Conservation (phyloP, 1,139 yeast genomes). For the Pichia sp. region DNA sequence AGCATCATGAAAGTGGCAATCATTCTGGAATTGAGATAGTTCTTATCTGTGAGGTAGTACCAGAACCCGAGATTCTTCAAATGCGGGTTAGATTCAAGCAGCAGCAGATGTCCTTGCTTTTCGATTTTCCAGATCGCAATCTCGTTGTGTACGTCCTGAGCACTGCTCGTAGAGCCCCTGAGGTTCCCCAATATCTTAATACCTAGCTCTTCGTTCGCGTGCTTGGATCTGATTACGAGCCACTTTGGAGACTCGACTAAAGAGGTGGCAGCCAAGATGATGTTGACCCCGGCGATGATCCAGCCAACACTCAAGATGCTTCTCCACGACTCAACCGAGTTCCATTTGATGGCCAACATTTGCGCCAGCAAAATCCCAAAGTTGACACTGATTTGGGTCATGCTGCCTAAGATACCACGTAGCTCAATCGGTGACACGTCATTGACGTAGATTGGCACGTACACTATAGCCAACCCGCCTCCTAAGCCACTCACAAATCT, state of each 20-base stretch:
- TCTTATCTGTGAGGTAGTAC: slow-evolving; percentile 48
- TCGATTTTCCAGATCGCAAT: slow-evolving; percentile 29
- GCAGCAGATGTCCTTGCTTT: slow-evolving; percentile 16
- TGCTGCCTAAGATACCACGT: slow-evolving; percentile 78
- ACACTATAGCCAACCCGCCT: slow-evolving; percentile 83
- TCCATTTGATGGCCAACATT: slow-evolving; percentile 61
- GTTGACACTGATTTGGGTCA: slow-evolving; percentile 83
- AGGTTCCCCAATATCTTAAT: slow-evolving; percentile 22
- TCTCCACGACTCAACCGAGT: slow-evolving; percentile 70
- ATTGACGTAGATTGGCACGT: slow-evolving; percentile 74
- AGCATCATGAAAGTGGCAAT: slow-evolving; percentile 72
- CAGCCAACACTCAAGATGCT: slow-evolving; percentile 57
- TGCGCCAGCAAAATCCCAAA: slow-evolving; percentile 81
- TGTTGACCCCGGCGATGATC: slow-evolving; percentile 47
- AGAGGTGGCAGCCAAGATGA: slow-evolving; percentile 43
- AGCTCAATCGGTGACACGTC: slow-evolving; percentile 68
- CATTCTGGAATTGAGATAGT: slow-evolving; percentile 52
- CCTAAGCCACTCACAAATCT: slow-evolving; percentile 77
- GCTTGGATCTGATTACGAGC: slow-evolving; percentile 40
- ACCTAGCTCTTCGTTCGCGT: slow-evolving; percentile 30
- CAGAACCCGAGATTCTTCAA: slow-evolving; percentile 25
- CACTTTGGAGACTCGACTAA: slow-evolving; percentile 79
- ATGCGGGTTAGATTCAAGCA: slow-evolving; percentile 21
- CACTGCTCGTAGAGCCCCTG: not conserved
- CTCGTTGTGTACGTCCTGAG: slow-evolving; percentile 17